Evolutionary conservation across 2,329 filamentous ascomycete species (phyloP), one percentile per base, ranked within the genome.

Genomic region (Botrytis fragariae): DNA sequence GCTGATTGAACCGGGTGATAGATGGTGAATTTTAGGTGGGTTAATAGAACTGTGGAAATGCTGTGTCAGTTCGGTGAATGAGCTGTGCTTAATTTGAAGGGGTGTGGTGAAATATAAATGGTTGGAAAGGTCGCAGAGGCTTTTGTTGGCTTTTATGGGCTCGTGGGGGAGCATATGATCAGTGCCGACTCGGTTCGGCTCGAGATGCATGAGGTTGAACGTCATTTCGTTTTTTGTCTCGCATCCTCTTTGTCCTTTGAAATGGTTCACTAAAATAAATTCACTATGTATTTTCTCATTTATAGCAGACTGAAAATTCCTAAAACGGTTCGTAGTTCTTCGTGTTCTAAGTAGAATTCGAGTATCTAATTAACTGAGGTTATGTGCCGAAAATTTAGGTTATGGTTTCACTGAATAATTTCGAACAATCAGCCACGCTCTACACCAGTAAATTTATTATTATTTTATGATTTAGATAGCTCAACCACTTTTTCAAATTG

Each of bases 1-100:
- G 60, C 60, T 72, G 70, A 72, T 72, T 14, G 29, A 57, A 14
- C 48, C 70, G 70, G 70, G 16, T 72, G 70, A 72, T 67, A 42
- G 59, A 22, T 65, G 45, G 37, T 72, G 51, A 60, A 61, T 72
- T 72, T 35, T 59, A 25, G 48, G 70, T 67, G 60, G 16, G 29
- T 54, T 12, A 42, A 67, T 35, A 45, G 45, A 54, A 59, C 25
- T 54, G 35, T 69, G 35, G 29, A 35, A 42, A 60, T 42, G 44
- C n/a, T 45, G 70, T 67, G 60, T 65, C 48, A 59, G 45, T 29
- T 67, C n/a, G 14, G 44, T 54, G 37, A 57, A 71, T 42, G 45
- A 68, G 45, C 37, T 68, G 45, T 68, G 25, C 45, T 57, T 42
- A 32, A 25, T 32, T 57, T 42, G 22, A 68, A 68, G 37, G 48